These are phyloP conservation scores for Firmiana major DNA, from an alignment of 345 rosid species.

Conservation along the genomic window DNA sequence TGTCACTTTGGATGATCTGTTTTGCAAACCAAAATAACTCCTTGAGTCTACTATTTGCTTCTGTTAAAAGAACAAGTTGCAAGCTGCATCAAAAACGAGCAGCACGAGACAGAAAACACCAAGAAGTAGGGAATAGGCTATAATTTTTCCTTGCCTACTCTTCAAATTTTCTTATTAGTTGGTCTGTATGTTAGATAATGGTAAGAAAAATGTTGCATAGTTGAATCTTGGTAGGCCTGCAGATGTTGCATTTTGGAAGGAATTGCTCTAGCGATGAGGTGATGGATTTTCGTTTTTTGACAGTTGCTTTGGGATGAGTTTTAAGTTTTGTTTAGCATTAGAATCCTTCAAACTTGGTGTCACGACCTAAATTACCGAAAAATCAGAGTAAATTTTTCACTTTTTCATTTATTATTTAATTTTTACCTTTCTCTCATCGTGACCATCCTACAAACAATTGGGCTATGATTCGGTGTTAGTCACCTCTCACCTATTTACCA, in stretches of 20 bases:
- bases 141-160: constrained; percentile 22
- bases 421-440: no score
- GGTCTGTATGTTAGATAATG: constrained; percentile 28
- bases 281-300: constrained; percentile 25
- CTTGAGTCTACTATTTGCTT: constrained; percentile 90
- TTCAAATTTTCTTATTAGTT: constrained; percentile 15
- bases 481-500: no score
- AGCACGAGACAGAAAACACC: constrained; percentile 30
- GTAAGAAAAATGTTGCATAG: constrained; percentile 34
- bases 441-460: no score
- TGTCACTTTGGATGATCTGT: constrained; percentile 89
- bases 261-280: constrained; percentile 22
- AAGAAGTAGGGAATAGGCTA: constrained; percentile 42
- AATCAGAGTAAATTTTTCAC: no score
- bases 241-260: constrained; percentile 36
- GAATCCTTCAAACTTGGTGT: constrained; percentile 21
- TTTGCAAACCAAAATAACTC: constrained; percentile 87
- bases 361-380: no score
- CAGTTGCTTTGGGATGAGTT: constrained; percentile 25
- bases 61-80: constrained; percentile 85
- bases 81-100: constrained; percentile 63
- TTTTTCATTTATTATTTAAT: no score
- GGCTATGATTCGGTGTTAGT: no score
- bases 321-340: constrained; percentile 23
- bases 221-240: constrained; percentile 44